Conservation (phyloP, 345 rosid species). For the Hibiscus tridactylites region DNA sequence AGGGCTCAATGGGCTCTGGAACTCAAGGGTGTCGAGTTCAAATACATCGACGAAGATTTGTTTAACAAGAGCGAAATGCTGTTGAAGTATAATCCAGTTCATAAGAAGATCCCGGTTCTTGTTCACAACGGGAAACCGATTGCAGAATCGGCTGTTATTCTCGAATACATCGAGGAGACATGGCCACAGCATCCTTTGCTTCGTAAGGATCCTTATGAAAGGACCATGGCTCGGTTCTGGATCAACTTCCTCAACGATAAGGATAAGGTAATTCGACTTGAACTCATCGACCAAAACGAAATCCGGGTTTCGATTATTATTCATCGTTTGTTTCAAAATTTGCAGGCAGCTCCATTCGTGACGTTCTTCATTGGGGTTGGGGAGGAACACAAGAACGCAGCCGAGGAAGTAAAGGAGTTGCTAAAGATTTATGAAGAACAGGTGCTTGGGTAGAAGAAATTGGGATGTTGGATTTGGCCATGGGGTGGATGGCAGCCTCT, state of each 20-base stretch:
- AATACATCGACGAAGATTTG: constrained; percentile 24
- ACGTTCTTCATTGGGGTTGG: constrained; percentile 14
- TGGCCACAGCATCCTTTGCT: constrained; percentile 25
- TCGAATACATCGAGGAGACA: constrained; percentile 23
- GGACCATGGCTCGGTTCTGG: constrained; percentile 28
- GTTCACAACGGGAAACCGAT: constrained; percentile 25
- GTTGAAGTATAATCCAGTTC: constrained; percentile 30
- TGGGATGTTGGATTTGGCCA: constrained; percentile 18
- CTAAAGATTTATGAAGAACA: constrained; percentile 15
- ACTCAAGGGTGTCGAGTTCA: constrained; percentile 22
- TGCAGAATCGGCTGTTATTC: constrained; percentile 24
- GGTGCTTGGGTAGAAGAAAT: constrained; percentile 19
- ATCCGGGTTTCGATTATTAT: not conserved
- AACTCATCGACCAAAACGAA: not conserved
- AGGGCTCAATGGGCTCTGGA: constrained; percentile 29
- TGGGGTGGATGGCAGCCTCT: constrained; percentile 23
- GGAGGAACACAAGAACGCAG: constrained; percentile 24
- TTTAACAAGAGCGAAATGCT: constrained; percentile 27
- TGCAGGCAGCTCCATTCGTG: not conserved
- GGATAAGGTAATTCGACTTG: constrained; percentile 10
- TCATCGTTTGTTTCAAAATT: not conserved
- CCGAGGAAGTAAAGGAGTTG: constrained; percentile 14
- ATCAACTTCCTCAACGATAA: constrained; percentile 13
- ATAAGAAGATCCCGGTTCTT: constrained; percentile 33
- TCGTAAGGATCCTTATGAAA: constrained; percentile 19